phyloP scores from a whole-genome alignment of 306 rosid genomes.

The Corylus americana region DNA sequence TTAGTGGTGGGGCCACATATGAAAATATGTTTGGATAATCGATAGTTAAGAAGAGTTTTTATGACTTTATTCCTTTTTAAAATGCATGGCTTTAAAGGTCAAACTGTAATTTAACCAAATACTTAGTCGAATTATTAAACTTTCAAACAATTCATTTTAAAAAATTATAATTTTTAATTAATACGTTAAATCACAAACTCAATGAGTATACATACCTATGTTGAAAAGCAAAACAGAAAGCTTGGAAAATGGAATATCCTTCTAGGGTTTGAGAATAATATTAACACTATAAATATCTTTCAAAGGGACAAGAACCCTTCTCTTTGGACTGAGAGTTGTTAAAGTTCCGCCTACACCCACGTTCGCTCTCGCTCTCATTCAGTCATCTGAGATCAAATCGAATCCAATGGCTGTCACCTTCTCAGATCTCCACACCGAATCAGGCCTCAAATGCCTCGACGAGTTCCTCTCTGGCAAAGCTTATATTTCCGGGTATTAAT shows the following conservation, averaged over 20 bases:
- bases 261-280: constrained; percentile 28
- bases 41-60: too few species aligned
- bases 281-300: constrained; percentile 10
- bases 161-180: too few species aligned
- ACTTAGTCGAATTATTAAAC: too few species aligned
- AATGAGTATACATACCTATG: too few species aligned
- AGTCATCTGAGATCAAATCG: not conserved
- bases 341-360: not conserved
- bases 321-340: not conserved
- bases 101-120: too few species aligned
- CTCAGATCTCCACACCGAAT: constrained; percentile 80
- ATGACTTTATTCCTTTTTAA: too few species aligned
- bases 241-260: not conserved
- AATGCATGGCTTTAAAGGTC: too few species aligned
- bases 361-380: not conserved
- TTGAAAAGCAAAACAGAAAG: too few species aligned
- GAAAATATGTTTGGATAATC: too few species aligned
- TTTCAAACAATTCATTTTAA: too few species aligned
- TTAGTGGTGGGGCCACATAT: too few species aligned
- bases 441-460: constrained; percentile 76
- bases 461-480: constrained; percentile 64
- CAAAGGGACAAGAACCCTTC: fast-evolving
- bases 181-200: too few species aligned
- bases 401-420: constrained; percentile 70
- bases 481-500: constrained; percentile 68